phyloP scores from a whole-genome alignment of 2,329 filamentous ascomycete genomes.

The Colletotrichum sp. region DNA sequence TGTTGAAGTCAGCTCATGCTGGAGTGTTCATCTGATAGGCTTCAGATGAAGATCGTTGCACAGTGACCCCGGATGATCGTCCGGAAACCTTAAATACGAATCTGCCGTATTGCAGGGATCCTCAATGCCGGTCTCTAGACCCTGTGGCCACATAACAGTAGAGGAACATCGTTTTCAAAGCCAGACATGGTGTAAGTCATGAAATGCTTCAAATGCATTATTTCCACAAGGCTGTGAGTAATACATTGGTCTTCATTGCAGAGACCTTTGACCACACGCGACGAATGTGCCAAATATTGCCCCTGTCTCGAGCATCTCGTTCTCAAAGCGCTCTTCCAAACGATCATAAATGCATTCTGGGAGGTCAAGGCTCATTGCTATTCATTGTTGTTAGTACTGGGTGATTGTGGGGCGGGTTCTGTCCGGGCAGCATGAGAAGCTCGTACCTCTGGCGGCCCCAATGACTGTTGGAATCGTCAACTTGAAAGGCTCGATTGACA shows the following conservation, averaged over 20 bases:
- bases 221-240: neutral
- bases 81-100: neutral
- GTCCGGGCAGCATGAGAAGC: rapidly evolving
- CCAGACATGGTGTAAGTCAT: neutral
- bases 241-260: neutral
- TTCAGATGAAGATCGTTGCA: neutral
- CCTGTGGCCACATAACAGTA: rapidly evolving
- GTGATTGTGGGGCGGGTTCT: rapidly evolving
- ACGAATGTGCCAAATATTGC: neutral
- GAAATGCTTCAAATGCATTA: neutral
- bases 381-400: neutral
- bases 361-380: neutral
- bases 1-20: neutral
- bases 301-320: neutral
- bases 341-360: neutral
- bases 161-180: neutral
- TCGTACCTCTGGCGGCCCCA: neutral
- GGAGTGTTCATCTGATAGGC: neutral
- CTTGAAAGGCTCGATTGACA: neutral
- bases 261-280: rapidly evolving
- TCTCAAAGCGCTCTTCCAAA: neutral
- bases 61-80: neutral
- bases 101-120: neutral
- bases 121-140: rapidly evolving
- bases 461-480: neutral